A percentile compares a stretch with the other conserved stretches of the same genome.
These are phyloP conservation scores for Apiospora rasikravindrae DNA, from an alignment of 2,329 filamentous ascomycete genomes.

Conservation along the genomic window DNA sequence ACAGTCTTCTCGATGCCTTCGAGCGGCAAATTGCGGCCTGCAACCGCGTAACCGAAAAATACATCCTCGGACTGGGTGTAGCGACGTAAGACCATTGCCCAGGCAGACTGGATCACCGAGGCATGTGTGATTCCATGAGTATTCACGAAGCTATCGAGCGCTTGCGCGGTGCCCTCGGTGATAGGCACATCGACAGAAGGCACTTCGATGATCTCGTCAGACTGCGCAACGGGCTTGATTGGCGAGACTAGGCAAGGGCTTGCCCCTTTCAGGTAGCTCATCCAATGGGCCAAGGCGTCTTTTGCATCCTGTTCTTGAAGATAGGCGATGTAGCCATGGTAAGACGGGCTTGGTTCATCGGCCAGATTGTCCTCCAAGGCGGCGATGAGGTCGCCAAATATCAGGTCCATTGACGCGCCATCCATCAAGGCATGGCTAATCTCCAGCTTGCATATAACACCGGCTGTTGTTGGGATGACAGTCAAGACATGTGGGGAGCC, in stretches of 20 bases:
- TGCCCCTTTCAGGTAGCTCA: conserved; percentile 18
- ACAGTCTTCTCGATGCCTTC: conserved; percentile 27
- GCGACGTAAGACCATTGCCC: conserved; percentile 43
- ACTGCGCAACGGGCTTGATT: conserved; percentile 1
- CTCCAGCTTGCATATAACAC: conserved; percentile 20
- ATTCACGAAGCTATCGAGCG: conserved; percentile 2
- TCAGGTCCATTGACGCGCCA: conserved; percentile 1
- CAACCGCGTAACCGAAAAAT: conserved; percentile 47
- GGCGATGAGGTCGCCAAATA: conserved; percentile 17
- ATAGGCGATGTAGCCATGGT: conserved; percentile 20
- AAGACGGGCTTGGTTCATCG: background rate
- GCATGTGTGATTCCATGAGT: conserved; percentile 16
- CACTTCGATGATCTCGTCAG: background rate
- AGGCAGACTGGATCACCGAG: conserved; percentile 45
- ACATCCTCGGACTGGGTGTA: conserved; percentile 45
- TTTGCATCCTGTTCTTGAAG: background rate
- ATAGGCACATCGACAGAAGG: conserved; percentile 15
- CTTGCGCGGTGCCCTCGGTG: background rate
- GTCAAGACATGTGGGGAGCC: conserved; percentile 20
- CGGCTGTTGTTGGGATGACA: conserved; percentile 11
- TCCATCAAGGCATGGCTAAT: conserved; percentile 19
- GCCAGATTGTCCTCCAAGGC: conserved; percentile 18
- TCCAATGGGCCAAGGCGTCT: conserved; percentile 19
- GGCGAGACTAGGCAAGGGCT: conserved; percentile 7
- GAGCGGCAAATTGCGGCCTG: conserved; percentile 39